Base-by-base conservation (phyloP, 257 asterid genomes). In the Nicotiana noctiflora region DNA sequence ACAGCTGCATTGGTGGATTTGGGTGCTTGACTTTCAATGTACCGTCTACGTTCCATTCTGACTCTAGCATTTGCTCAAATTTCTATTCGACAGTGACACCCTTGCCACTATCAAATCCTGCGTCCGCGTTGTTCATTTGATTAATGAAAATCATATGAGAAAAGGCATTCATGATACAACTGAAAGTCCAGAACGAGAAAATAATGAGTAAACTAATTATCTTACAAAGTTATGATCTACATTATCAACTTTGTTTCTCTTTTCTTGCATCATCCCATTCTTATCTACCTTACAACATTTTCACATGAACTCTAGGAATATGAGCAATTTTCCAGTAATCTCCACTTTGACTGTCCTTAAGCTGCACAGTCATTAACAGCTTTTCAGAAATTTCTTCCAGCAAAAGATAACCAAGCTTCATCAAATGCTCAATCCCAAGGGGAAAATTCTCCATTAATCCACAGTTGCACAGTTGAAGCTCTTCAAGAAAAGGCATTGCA, bases 401-500 rank as follows among this genome's bases (percentile, higher is more conserved):
- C 13, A 21, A 6, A 56, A 76, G 66, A 15, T 8, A n/a, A n/a
- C 31, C 40, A 25, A 76, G 62, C 19, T n/a, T 52, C 14, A 8
- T 56, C 65, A 53, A 31, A 56, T 27, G 3, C 34, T 76, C 52
- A n/a, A 76, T 52, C 11, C 80, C 80, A 19, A 18, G 18, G 8
- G 80, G 80, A 53, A 76, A 29, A 1, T 56, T 14, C 64, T 76
- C 80, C 65, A 76, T n/a, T 21, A 49, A 59, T 5, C 19, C 8
- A 59, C 81, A 77, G 7, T 19, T 21, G 15, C 7, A 1, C 4
- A 77, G 4, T 17, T 5, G 27, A 18, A 83, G 49, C 66, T 75
- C 72, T 70, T 86, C 83, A 23, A 80, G 86, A 76, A 56, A 79
- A 49, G 88, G 86, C 67, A 77, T 79, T 40, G 85, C 66, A 13